Base-by-base conservation (phyloP, 1,139 yeast genomes). In the Candida sanyaensis region DNA sequence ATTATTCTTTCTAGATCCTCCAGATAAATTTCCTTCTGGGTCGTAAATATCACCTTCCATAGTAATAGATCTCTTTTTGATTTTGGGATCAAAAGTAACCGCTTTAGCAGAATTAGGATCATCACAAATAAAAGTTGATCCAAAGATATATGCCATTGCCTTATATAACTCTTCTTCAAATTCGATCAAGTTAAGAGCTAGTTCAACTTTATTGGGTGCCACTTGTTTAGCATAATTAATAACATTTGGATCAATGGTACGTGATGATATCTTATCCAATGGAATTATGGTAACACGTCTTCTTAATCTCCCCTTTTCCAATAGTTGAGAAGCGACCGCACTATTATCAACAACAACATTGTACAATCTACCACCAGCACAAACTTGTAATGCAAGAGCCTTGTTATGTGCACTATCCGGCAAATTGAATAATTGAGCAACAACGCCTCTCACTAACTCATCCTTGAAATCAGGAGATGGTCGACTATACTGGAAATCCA, bases 101-200 rank as follows among this genome's bases (percentile, higher is more conserved):
- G 77, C 73, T 58, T 92, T 88, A 1, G 99, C 99, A 1, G 96
- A 84, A 28, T 88, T 86, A 0, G 96, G 88, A 66, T 91, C 96
- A 30, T 82, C 73, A 68, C 99, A 93, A 40, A 95, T 80, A 43
- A 95, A 78, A 11, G 96, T 89, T 23, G 82, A 75, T 4, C 99
- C 99, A 68, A 95, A 95, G 29, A 93, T 90, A 59, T 83, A 91
- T 55, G 88, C 87, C 96, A 95, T 89, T 0, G 99, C 99, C 48
- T 78, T 84, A 6, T 75, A 55, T 26, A 91, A 84, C 49, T 86
- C 88, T 0, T 71, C 64, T 17, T 88, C 91, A 63, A 81, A 95
- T 2, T 86, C 87, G 50, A 95, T 78, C 51, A 93, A 71, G 58
- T 91, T 83, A 37, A 92, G 66, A 0, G 99, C 99, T 31, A 92